Evolutionary conservation across 2,329 filamentous ascomycete species (phyloP), one percentile per base, ranked within the genome.

Genomic region (Fusarium burgessii): DNA sequence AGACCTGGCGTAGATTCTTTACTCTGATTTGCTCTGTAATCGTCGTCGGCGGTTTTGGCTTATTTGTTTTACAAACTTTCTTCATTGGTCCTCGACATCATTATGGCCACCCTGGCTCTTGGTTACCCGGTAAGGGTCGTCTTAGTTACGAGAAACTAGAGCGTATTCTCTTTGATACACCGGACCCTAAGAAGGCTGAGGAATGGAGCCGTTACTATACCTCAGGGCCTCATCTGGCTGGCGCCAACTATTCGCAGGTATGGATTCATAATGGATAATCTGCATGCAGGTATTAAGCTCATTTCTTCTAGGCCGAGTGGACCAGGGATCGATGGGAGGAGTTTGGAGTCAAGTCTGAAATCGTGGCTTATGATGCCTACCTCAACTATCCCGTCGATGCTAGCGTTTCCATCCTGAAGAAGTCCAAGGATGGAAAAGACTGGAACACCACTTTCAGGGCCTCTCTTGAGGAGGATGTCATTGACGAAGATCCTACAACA

Each of bases 131-230:
- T 33, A 72, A 78, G 27, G 68, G 74, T 40, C 54, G 43, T 45
- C 18, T 82, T 33, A 77, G 68, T 29, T 86, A 85, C 63, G 82
- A 86, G 38, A 82, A 90, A 71, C 82, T 91, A n/a, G 82, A 86
- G 67, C 74, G 81, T 9, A 87, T 91, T 33, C 78, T 92, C 40
- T 81, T 90, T 45, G 84, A 87, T 32, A 90, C 88, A 0, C 90
- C 90, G 8, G 86, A 84, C 60, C 82, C 85, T 33, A 81, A 87
- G 49, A 86, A 85, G 70, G 88, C 87, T 12, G 85, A 88, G 69
- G 89, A 93, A 81, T 95, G 92, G 92, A 93, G 90, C 79, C 84
- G 84, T 68, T 95, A 95, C 79, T 95, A 95, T 76, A 93, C 93
- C 0, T 84, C 90, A 0, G 93, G 93, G 0, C 87, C 91, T 20